Conservation (phyloP, 2,329 filamentous ascomycete genomes). For the Claviceps sp. region DNA sequence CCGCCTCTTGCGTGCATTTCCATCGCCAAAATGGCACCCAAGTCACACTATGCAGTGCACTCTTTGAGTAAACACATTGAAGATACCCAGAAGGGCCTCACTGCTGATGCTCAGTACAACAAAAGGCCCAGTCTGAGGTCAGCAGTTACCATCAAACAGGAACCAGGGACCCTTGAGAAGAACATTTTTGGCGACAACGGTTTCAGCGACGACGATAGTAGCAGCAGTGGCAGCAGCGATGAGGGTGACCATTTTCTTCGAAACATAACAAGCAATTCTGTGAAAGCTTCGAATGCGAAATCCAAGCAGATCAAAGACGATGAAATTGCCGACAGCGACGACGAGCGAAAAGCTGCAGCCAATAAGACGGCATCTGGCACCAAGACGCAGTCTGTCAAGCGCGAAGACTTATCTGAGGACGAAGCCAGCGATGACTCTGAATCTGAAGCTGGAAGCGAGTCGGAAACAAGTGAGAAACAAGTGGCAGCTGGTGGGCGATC, state of each 20-base stretch:
- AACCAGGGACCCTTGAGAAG: slow-evolving; percentile 10
- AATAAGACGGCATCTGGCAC: slow-evolving; percentile 10
- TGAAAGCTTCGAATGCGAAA: slow-evolving; percentile 7
- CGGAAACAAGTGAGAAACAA: slow-evolving; percentile 10
- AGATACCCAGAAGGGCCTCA: slow-evolving; percentile 23
- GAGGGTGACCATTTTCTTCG: slow-evolving; percentile 21
- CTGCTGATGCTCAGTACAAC: slow-evolving; percentile 20
- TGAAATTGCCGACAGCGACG: slow-evolving; percentile 30
- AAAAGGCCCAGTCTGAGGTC: slow-evolving; percentile 13
- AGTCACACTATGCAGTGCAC: slow-evolving; percentile 21
- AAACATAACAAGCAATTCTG: slow-evolving; percentile 15
- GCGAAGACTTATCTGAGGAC: slow-evolving; percentile 11
- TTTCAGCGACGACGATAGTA: slow-evolving; percentile 17
- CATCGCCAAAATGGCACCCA: slow-evolving; percentile 22
- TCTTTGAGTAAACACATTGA: slow-evolving; percentile 26
- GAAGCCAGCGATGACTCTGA: slow-evolving; percentile 18
- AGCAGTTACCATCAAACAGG: slow-evolving; percentile 19
- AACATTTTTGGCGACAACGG: slow-evolving; percentile 18
- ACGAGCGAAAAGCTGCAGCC: slow-evolving; percentile 19
- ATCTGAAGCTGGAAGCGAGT: slow-evolving; percentile 3
- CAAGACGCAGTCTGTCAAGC: slow-evolving; percentile 2
- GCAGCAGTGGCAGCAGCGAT: slow-evolving; percentile 21
- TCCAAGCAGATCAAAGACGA: slow-evolving; percentile 19
- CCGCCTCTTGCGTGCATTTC: background rate
- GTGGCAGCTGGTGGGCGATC: slow-evolving; percentile 4